Percentiles rank a stretch among this genome's conserved stretches.
phyloP scores from a whole-genome alignment of 495 filamentous ascomycete species.

The Bombardia bombarda region DNA sequence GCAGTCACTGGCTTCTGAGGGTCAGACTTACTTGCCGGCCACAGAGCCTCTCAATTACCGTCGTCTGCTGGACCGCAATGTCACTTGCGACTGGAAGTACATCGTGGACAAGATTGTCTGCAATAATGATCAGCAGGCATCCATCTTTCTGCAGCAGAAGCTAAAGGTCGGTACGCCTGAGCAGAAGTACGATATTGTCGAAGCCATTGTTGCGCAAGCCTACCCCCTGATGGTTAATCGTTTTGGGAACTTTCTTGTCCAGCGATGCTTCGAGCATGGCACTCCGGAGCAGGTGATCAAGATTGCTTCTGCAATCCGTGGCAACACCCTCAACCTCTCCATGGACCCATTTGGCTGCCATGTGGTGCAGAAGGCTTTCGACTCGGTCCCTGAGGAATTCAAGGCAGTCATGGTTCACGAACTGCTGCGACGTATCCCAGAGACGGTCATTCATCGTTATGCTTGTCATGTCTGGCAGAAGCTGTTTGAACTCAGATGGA shows the following conservation, averaged over 20 bases:
- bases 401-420: conserved; percentile 98
- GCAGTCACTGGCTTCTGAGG: conserved; percentile 42
- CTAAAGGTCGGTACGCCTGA: conserved; percentile 93
- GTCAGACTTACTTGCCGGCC: conserved; percentile 75
- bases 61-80: conserved; percentile 87
- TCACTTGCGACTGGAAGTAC: conserved; percentile 98
- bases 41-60: conserved; percentile 96
- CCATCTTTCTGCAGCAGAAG: conserved; percentile 97
- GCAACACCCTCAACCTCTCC: conserved; percentile 86
- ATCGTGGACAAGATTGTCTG: conserved; percentile 99
- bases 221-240: conserved; percentile 97
- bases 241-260: conserved; percentile 96
- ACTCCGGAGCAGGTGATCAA: conserved; percentile 90
- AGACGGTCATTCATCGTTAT: conserved; percentile 97
- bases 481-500: conserved; percentile 97
- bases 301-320: conserved; percentile 90
- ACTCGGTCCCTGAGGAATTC: conserved; percentile 93
- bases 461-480: conserved; percentile 99
- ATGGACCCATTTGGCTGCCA: conserved; percentile 99
- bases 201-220: conserved; percentile 91
- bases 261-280: conserved; percentile 97
- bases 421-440: conserved; percentile 87
- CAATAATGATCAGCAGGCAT: conserved; percentile 98
- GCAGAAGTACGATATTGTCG: conserved; percentile 94
- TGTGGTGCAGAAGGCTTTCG: conserved; percentile 96